Evolutionary conservation across 2,329 filamentous ascomycete genomes (phyloP), one percentile per base, ranked within the genome.

Genomic region (Colletotrichum salicis): DNA sequence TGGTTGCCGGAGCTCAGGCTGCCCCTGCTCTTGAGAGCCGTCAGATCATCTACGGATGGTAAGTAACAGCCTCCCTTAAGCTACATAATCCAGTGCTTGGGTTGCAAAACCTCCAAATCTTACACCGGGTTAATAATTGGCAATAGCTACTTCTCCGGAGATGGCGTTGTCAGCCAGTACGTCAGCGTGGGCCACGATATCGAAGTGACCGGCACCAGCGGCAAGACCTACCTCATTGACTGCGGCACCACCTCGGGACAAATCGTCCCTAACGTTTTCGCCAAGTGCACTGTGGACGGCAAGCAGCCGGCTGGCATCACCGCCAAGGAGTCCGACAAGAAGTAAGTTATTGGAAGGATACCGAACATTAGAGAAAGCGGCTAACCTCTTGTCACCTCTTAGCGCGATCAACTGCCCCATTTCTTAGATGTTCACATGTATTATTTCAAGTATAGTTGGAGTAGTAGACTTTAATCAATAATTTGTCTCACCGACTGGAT

Each of bases 401-500:
- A 71, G 69, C 31, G 61, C 61, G 33, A 71, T 71, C 64, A 64
- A 71, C 59, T 71, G 69, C 65, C 69, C 59, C 4, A 31, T 71
- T 22, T 35, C 54, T 11, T 35, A 15, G 19, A 24, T 12, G 6
- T 1, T 24, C 13, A 41, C 37, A 6, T 19, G 15, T 13, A 15
- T n/a, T 19, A n/a, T 48, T 22, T 22, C 41, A 48, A n/a, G 41
- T 7, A n/a, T 22, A 41, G 37, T 19, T 19, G 3, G 37, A 41
- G 13, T 41, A 41, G 3, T 41, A 41, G 37, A 19, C 6, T 19
- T 41, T 41, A 41, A 41, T 41, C 37, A 7, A 41, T 19, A 41
- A 41, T 41, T 19, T 15, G 37, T 41, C 37, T 15, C 4, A 41
- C 7, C 15, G 37, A 41, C 37, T 15, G 15, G 37, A 13, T 19